A percentile compares a stretch with the other conserved stretches of the same genome.
phyloP scores from a whole-genome alignment of 2,329 filamentous ascomycete species.

The Cladosporium velox region DNA sequence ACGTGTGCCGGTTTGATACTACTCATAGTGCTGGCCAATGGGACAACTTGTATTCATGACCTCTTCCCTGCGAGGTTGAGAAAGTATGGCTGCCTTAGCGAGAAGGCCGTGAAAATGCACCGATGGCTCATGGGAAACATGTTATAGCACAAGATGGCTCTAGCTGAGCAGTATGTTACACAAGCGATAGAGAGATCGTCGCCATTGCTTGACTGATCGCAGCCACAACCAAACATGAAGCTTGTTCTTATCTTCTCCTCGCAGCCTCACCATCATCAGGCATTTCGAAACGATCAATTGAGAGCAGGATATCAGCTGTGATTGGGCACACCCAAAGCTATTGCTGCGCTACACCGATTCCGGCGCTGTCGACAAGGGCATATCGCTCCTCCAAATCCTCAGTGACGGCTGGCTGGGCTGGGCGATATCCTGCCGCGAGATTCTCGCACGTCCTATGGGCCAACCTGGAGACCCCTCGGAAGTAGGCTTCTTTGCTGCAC shows the following conservation, averaged over 20 bases:
- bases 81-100: background rate
- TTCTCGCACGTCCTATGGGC: conserved; percentile 1
- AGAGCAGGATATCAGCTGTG: background rate
- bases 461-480: conserved; percentile 19
- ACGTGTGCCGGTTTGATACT: background rate
- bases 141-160: background rate
- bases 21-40: background rate
- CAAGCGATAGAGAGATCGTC: background rate
- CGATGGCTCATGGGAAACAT: background rate
- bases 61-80: background rate
- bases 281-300: background rate
- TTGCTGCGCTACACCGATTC: background rate
- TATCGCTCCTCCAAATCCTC: conserved; percentile 12
- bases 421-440: conserved; percentile 15
- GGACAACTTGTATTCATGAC: background rate
- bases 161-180: background rate
- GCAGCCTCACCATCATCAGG: background rate
- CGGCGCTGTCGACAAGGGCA: conserved; percentile 1
- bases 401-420: conserved; percentile 4
- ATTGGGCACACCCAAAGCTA: background rate
- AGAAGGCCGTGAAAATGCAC: background rate
- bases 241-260: background rate
- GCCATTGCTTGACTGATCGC: background rate
- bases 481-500: conserved; percentile 8
- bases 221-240: conserved; percentile 2